Evolutionary conservation across 805 yeast species (phyloP).

Genomic region (Nakazawaea molendinolei): DNA sequence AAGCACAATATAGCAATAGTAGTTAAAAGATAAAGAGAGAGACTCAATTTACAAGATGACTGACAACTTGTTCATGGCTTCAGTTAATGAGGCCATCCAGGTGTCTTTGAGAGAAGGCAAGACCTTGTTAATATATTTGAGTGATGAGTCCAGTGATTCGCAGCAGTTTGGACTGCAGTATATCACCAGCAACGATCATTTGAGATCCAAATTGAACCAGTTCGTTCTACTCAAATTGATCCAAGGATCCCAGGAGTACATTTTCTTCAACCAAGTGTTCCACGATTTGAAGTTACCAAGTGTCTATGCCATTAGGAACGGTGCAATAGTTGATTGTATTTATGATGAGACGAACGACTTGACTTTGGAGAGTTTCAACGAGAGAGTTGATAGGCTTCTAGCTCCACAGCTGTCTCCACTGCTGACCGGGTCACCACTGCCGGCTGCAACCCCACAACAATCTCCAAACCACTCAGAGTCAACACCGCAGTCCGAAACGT

Average conservation of each 20-base stretch:
- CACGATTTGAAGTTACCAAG: slow-evolving; percentile 48
- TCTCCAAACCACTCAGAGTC: slow-evolving; percentile 14
- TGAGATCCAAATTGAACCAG: slow-evolving; percentile 15
- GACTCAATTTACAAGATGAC: no score
- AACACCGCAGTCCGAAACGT: no score
- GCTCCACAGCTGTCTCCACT: slow-evolving; percentile 3
- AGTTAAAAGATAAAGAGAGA: not conserved
- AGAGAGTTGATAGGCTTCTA: slow-evolving; percentile 18
- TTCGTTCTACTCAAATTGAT: slow-evolving; percentile 36
- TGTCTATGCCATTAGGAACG: slow-evolving; percentile 44
- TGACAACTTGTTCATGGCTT: slow-evolving; percentile 7
- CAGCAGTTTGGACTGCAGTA: slow-evolving; percentile 17
- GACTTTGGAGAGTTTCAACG: slow-evolving; percentile 21
- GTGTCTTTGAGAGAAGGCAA: slow-evolving; percentile 27
- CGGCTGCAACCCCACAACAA: slow-evolving; percentile 7
- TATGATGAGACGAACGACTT: slow-evolving; percentile 21
- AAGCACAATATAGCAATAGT: no score
- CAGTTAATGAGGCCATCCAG: slow-evolving; percentile 28
- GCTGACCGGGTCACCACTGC: slow-evolving; percentile 7
- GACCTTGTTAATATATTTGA: slow-evolving; percentile 34
- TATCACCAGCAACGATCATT: slow-evolving; percentile 16
- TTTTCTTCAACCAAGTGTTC: slow-evolving; percentile 48
- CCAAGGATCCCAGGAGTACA: slow-evolving; percentile 36
- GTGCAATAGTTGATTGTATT: slow-evolving; percentile 38
- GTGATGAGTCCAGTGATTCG: slow-evolving; percentile 20